Percentiles rank a stretch among this genome's conserved stretches.
Evolutionary conservation across 2,329 filamentous ascomycete species (phyloP).

Genomic region (Aspergillus piperis): DNA sequence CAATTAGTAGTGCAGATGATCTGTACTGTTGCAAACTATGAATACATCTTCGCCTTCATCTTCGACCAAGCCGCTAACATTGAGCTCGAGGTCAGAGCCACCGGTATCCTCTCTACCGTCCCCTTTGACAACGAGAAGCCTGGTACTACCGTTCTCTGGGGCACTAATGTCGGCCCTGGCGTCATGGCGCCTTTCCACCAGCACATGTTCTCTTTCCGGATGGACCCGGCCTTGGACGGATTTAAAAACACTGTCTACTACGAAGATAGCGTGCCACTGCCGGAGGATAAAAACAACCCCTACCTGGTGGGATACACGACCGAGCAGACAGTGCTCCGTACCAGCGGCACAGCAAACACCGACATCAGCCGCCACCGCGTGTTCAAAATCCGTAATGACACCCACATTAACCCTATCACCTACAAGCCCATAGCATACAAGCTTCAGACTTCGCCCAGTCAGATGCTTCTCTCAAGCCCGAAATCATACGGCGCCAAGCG

Average conservation of each 20-base stretch:
- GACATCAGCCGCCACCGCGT: constrained; percentile 52
- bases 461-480: constrained; percentile 52
- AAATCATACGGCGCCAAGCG: constrained; percentile 49
- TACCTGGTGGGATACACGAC: constrained; percentile 63
- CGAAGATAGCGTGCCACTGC: constrained; percentile 57
- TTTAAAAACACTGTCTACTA: constrained; percentile 56
- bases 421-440: constrained; percentile 55
- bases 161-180: constrained; percentile 69
- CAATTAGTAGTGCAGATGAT: constrained; percentile 70
- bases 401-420: constrained; percentile 47
- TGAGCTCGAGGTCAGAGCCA: constrained; percentile 68
- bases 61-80: constrained; percentile 72
- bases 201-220: constrained; percentile 71
- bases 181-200: constrained; percentile 72
- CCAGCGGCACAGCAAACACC: constrained; percentile 55
- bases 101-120: constrained; percentile 67
- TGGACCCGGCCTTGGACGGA: constrained; percentile 64
- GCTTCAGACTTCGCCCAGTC: constrained; percentile 49
- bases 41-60: constrained; percentile 71
- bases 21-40: constrained; percentile 72
- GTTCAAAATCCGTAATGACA: constrained; percentile 57
- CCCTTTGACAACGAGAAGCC: constrained; percentile 61
- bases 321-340: constrained; percentile 51
- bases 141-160: constrained; percentile 65
- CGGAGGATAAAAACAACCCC: constrained; percentile 60